Base-by-base conservation (phyloP, 73 alveolate genomes). In the Paramecium primaurelia region DNA sequence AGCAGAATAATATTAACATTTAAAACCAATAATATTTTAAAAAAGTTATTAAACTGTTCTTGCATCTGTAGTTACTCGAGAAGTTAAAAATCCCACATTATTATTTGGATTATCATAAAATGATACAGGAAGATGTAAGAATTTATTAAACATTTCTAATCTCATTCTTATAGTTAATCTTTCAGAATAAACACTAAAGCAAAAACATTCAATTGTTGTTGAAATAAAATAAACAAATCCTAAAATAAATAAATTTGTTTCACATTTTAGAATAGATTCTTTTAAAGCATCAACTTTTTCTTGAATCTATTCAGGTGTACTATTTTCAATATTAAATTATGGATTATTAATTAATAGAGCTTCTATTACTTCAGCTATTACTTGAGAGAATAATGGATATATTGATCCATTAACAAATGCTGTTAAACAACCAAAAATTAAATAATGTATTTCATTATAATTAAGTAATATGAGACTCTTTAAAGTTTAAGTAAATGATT, bases 151-250 rank as follows among this genome's bases (percentile, higher is more conserved):
- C 37, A 54, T 54, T 26, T 87, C 93, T 25, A 59, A 37, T 87
- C 92, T 47, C 93, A 92, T 49, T 95, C 93, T 58, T 91, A 77
- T 10, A 97, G 92, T 77, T 93, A 86, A 58, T 92, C 91, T 75
- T 95, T 96, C 93, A 42, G 88, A 86, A 2, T 38, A 71, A 18
- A 75, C 88, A n/a, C 49, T 37, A 9, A 75, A 75, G 5, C 58
- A n/a, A 75, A 75, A 34, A 8, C 11, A 32, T 37, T 75, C 88
- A 6, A 75, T 7, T 0, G 88, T 9, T 40, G 58, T n/a, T 8
- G 38, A 75, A n/a, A 37, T 22, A 22, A 30, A 75, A 20, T 37
- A 75, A 4, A 26, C 88, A 34, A 75, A 30, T 37, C 88, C 88
- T 22, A 75, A 75, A 32, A 75, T 22, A 20, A 75, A 75, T 22